Conservation (phyloP, 495 filamentous ascomycete species). For the Aspergillus avenaceus region DNA sequence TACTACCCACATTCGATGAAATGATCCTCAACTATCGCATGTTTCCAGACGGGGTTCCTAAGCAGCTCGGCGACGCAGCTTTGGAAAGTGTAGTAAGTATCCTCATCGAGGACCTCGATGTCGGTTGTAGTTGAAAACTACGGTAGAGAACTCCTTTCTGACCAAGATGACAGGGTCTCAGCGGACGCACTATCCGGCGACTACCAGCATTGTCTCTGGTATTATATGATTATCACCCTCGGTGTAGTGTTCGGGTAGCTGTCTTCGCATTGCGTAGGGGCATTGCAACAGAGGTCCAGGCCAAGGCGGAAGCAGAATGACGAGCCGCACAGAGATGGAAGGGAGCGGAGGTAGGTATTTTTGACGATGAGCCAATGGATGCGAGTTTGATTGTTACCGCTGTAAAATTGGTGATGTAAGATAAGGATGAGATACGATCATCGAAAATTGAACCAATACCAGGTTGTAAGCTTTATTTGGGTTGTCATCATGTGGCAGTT, state of each 20-base stretch:
- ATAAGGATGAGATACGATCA: no score
- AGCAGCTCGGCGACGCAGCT: slow-evolving; percentile 16
- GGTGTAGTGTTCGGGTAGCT: slow-evolving; percentile 16
- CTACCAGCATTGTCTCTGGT: slow-evolving; percentile 20
- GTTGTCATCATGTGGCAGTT: slow-evolving; percentile 2
- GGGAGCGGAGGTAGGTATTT: background rate
- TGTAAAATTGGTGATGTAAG: no score
- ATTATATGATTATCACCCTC: slow-evolving; percentile 9
- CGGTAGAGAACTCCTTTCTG: no score
- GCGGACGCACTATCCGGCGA: slow-evolving; percentile 21
- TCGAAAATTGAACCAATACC: no score
- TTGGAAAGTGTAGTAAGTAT: slow-evolving; percentile 16
- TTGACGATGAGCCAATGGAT: background rate
- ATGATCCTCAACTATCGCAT: slow-evolving; percentile 16
- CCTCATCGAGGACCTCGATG: no score
- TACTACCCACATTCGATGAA: slow-evolving; percentile 15
- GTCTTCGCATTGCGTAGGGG: slow-evolving; percentile 17
- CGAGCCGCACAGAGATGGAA: background rate
- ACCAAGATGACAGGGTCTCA: slow-evolving; percentile 14
- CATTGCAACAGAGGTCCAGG: slow-evolving; percentile 12
- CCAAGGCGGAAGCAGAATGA: slow-evolving; percentile 9
- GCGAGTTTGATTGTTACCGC: no score
- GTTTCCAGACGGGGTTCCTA: slow-evolving; percentile 15
- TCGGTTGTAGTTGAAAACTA: background rate
- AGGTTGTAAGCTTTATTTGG: no score